phyloP scores from a whole-genome alignment of 495 filamentous ascomycete species.

The Penicillium flavigenum region DNA sequence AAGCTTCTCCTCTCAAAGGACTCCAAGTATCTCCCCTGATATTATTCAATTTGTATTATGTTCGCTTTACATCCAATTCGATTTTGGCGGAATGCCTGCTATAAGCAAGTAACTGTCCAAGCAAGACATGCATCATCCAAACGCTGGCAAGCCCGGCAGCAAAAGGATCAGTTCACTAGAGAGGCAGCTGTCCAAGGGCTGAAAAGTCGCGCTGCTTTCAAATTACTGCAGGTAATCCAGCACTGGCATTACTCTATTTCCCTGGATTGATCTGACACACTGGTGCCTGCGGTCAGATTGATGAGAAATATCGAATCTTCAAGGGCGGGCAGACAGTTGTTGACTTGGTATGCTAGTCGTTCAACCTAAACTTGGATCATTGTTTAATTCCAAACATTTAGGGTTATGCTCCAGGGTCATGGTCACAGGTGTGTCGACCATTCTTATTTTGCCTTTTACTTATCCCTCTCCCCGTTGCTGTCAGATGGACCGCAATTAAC shows the following conservation, averaged over 20 bases:
- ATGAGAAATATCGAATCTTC: slow-evolving; percentile 78
- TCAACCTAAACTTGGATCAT: background rate
- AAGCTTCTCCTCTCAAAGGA: background rate
- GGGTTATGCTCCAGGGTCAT: slow-evolving; percentile 92
- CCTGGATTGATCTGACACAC: slow-evolving; percentile 4
- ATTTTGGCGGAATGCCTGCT: background rate
- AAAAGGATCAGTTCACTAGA: slow-evolving; percentile 64
- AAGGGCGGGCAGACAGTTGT: slow-evolving; percentile 77
- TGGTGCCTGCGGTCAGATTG: slow-evolving; percentile 53
- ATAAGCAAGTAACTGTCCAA: slow-evolving; percentile 7
- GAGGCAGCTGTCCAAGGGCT: slow-evolving; percentile 71
- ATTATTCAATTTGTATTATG: slow-evolving; percentile 4
- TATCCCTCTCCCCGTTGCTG: slow-evolving; percentile 1
- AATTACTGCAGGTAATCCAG: slow-evolving; percentile 68
- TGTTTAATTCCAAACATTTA: slow-evolving; percentile 31
- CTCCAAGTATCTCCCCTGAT: background rate
- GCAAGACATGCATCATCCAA: slow-evolving; percentile 63
- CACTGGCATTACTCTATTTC: background rate
- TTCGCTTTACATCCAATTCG: slow-evolving; percentile 9
- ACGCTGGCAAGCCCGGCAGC: slow-evolving; percentile 79
- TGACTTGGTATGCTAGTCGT: slow-evolving; percentile 62
- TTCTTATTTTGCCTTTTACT: background rate
- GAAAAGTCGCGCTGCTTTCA: slow-evolving; percentile 90
- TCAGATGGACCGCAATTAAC: slow-evolving; percentile 1
- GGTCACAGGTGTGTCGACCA: slow-evolving; percentile 72